phyloP scores from a whole-genome alignment of 2,329 filamentous ascomycete species.

The Phialophora chinensis region DNA sequence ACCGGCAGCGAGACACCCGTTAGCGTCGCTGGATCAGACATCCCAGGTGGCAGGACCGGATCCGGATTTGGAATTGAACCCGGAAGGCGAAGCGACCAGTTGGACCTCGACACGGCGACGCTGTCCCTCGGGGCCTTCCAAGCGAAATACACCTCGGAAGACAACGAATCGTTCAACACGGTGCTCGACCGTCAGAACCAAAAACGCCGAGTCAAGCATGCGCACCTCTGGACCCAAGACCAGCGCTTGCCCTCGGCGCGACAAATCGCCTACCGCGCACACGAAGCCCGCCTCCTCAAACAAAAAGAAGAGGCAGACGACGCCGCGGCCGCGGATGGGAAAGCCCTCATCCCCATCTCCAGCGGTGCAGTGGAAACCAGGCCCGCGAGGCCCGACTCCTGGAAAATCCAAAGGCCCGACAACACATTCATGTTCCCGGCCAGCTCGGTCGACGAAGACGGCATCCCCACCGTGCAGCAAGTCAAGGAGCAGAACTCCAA shows the following conservation, averaged over 20 bases:
- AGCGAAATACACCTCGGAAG: slow-evolving; percentile 92
- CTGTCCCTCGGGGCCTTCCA: slow-evolving; percentile 88
- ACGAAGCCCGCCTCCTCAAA: slow-evolving; percentile 68
- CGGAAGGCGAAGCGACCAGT: slow-evolving; percentile 45
- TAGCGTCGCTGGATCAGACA: slow-evolving; percentile 44
- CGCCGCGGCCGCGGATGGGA: slow-evolving; percentile 54
- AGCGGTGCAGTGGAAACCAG: slow-evolving; percentile 68
- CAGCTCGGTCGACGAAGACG: slow-evolving; percentile 57
- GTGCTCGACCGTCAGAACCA: slow-evolving; percentile 89
- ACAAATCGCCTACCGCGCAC: slow-evolving; percentile 61
- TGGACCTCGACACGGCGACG: slow-evolving; percentile 66
- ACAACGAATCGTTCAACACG: slow-evolving; percentile 96
- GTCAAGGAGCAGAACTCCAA: slow-evolving; percentile 72
- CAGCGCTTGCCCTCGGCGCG: slow-evolving; percentile 77
- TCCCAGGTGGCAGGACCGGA: slow-evolving; percentile 43
- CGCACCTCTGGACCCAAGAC: slow-evolving; percentile 79
- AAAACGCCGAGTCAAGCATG: slow-evolving; percentile 81
- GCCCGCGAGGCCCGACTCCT: slow-evolving; percentile 77
- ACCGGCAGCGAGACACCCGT: slow-evolving; percentile 63
- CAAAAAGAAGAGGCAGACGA: slow-evolving; percentile 68
- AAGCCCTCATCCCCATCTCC: slow-evolving; percentile 65
- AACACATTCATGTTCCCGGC: slow-evolving; percentile 85
- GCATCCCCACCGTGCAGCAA: slow-evolving; percentile 66
- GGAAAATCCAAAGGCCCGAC: slow-evolving; percentile 70
- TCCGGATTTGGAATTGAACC: slow-evolving; percentile 28